Conservation (phyloP, 768 basidiomycete species). For the Galerina marginata region DNA sequence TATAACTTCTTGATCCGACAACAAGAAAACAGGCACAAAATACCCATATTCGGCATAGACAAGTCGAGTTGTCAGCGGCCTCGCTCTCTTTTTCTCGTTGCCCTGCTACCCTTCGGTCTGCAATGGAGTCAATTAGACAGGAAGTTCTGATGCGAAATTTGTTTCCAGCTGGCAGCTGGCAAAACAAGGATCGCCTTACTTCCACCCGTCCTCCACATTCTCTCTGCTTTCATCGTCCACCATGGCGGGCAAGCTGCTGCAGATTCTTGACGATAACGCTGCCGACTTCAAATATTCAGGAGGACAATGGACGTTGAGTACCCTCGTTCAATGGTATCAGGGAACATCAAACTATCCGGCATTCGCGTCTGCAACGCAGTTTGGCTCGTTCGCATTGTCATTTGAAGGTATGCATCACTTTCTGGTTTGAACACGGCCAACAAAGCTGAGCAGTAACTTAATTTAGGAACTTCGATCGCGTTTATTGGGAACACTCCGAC, state of each 20-base stretch:
- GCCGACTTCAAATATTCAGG: slow-evolving; percentile 22
- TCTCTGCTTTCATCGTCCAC: not conserved
- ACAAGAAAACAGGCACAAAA: too few relatives aligned
- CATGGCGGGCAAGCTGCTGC: slow-evolving; percentile 13
- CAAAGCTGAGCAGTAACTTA: too few relatives aligned
- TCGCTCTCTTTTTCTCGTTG: too few relatives aligned
- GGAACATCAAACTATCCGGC: slow-evolving; percentile 22
- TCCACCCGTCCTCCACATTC: not conserved
- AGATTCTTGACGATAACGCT: slow-evolving; percentile 26
- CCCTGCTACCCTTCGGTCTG: too few relatives aligned
- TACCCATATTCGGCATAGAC: too few relatives aligned
- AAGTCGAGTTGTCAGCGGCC: too few relatives aligned
- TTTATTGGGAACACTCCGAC: slow-evolving; percentile 29
- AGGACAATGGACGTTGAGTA: slow-evolving; percentile 24
- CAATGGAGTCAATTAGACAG: too few relatives aligned
- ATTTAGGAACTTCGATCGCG: slow-evolving; percentile 25
- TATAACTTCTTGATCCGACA: too few relatives aligned
- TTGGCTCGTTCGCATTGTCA: slow-evolving; percentile 20
- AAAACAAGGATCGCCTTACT: not conserved
- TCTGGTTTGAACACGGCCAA: not conserved
- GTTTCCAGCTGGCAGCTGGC: too few relatives aligned
- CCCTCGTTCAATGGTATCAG: slow-evolving; percentile 22
- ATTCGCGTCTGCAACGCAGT: slow-evolving; percentile 14
- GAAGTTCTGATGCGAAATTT: too few relatives aligned
- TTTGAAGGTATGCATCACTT: slow-evolving; percentile 21